Evolutionary conservation across 2,329 filamentous ascomycete species (phyloP).

Genomic region (Alternaria brassicae): DNA sequence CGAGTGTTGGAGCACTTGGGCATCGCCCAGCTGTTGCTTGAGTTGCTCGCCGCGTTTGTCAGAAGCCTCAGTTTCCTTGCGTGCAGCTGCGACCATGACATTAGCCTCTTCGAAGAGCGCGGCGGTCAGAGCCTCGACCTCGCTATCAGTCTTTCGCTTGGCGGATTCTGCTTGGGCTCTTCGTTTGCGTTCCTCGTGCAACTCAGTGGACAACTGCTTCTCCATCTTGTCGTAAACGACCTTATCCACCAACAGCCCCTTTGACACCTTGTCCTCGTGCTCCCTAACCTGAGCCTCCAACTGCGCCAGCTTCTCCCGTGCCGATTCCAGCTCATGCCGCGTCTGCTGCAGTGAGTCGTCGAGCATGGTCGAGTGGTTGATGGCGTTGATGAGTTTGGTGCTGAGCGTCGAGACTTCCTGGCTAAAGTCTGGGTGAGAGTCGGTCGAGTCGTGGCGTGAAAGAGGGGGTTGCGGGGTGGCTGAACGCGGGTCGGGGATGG

Average conservation of each 20-base stretch:
- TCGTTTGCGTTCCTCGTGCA: conserved; percentile 52
- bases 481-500: conserved; percentile 64
- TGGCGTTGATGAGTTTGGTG: conserved; percentile 95
- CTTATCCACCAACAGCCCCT: conserved; percentile 77
- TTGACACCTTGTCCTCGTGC: conserved; percentile 72
- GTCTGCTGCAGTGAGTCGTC: conserved; percentile 87
- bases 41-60: conserved; percentile 89
- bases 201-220: conserved; percentile 49
- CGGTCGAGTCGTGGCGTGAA: conserved; percentile 54
- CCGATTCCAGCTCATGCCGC: conserved; percentile 80
- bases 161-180: conserved; percentile 61
- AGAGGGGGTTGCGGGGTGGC: conserved; percentile 47
- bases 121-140: conserved; percentile 87
- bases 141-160: conserved; percentile 88
- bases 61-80: conserved; percentile 80
- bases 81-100: conserved; percentile 92
- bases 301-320: conserved; percentile 70
- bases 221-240: conserved; percentile 70
- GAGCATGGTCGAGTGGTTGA: conserved; percentile 92
- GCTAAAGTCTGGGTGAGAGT: conserved; percentile 66
- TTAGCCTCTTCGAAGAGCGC: conserved; percentile 98
- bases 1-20: conserved; percentile 81
- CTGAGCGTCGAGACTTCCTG: conserved; percentile 87
- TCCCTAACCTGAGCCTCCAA: conserved; percentile 75
- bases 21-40: conserved; percentile 83